phyloP scores from a whole-genome alignment of 371 early-diverging fungal genomes.

The Entomophthora muscae region DNA sequence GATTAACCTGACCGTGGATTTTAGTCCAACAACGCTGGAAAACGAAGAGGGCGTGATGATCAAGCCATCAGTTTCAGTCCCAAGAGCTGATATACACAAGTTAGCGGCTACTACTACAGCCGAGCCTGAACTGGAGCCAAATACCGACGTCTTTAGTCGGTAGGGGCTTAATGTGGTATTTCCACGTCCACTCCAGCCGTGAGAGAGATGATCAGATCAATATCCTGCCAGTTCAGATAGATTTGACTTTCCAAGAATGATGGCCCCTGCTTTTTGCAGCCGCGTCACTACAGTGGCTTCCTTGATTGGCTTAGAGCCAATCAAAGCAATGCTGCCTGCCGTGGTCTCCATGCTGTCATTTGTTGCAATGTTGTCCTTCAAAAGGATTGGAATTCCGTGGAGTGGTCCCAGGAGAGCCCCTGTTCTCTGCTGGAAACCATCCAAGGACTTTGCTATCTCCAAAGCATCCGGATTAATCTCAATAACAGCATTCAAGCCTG shows the following conservation, averaged over 20 bases:
- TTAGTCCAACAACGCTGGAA: constrained; percentile 14
- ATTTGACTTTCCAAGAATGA: constrained; percentile 5
- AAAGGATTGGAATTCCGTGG: background rate
- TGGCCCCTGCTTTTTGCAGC: background rate
- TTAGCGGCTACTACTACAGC: constrained; percentile 15
- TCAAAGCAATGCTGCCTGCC: background rate
- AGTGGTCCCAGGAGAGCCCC: background rate
- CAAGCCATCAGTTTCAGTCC: constrained; percentile 18
- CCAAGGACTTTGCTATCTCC: constrained; percentile 8
- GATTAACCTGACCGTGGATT: constrained; percentile 16
- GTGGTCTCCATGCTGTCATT: constrained; percentile 2
- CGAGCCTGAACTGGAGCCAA: constrained; percentile 16
- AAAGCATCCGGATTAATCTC: constrained; percentile 11
- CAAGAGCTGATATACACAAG: constrained; percentile 13
- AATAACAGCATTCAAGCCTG: constrained; percentile 10
- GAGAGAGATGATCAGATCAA: too few relatives aligned
- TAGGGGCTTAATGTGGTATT: constrained; percentile 12
- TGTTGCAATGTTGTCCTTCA: background rate
- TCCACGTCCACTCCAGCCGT: constrained; percentile 14
- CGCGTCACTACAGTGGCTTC: background rate
- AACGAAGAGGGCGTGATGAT: constrained; percentile 14
- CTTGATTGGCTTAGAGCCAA: background rate
- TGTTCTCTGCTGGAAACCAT: background rate
- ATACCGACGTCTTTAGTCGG: constrained; percentile 3
- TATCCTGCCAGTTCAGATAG: background rate